Conservation (phyloP, 805 yeast genomes). For the Clavispora vitiphila region DNA sequence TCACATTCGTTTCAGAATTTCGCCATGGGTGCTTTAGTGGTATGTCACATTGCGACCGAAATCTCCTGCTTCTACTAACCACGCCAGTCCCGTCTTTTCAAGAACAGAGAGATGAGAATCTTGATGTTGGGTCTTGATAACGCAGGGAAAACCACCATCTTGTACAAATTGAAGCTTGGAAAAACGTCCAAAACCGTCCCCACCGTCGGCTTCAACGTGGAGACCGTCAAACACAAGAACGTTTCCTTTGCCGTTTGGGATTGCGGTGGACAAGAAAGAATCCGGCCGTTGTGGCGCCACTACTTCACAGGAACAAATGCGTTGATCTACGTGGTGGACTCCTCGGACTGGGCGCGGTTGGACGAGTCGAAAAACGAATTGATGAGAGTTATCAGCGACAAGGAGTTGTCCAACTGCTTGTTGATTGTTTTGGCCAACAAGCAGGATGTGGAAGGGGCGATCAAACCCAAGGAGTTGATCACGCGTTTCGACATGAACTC, state of each 20-base stretch:
- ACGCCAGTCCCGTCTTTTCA: constrained; percentile 35
- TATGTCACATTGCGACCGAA: constrained; percentile 7
- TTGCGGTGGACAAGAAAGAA: constrained; percentile 93
- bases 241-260: constrained; percentile 88
- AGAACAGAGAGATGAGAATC: constrained; percentile 94
- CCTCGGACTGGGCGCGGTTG: constrained; percentile 66
- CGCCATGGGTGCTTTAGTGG: constrained; percentile 19
- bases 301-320: constrained; percentile 93
- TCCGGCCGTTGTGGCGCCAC: constrained; percentile 93
- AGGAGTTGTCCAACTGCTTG: constrained; percentile 76
- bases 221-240: constrained; percentile 75
- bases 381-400: constrained; percentile 71
- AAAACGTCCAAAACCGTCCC: constrained; percentile 77
- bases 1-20: background rate
- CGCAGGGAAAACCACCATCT: constrained; percentile 88
- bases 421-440: constrained; percentile 84
- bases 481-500: constrained; percentile 61
- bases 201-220: constrained; percentile 91
- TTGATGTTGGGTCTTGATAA: constrained; percentile 90
- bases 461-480: constrained; percentile 76
- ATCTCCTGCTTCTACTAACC: constrained; percentile 11
- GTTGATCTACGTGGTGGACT: constrained; percentile 83
- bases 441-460: constrained; percentile 69
- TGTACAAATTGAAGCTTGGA: constrained; percentile 77
- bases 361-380: constrained; percentile 76